These are phyloP conservation scores for Amylostereum chailletii DNA, from an alignment of 1,284 basidiomycete genomes.

Conservation along the genomic window DNA sequence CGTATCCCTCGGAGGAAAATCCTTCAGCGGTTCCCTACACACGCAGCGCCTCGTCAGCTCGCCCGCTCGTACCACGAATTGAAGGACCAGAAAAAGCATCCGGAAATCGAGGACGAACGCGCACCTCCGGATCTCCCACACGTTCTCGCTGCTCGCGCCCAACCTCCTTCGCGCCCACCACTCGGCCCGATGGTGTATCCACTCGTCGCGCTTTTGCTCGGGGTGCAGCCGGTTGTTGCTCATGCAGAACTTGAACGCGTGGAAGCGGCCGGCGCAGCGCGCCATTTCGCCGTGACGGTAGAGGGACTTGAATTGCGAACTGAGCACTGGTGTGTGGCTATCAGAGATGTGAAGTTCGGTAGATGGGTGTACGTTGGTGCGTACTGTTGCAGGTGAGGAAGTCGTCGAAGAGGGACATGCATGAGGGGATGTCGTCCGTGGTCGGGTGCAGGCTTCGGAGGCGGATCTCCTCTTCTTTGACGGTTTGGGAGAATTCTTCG, in stretches of 20 bases:
- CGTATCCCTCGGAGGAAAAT: not conserved
- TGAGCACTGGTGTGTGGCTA: constrained; percentile 46
- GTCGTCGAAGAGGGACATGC: constrained; percentile 71
- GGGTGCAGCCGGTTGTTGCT: constrained; percentile 71
- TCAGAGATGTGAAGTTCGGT: constrained; percentile 1
- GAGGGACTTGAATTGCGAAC: constrained; percentile 75
- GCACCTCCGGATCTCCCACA: constrained; percentile 85
- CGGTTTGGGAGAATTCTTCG: constrained; percentile 33
- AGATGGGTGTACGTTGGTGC: constrained; percentile 11
- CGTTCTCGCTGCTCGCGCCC: constrained; percentile 80
- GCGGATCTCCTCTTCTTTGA: constrained; percentile 59
- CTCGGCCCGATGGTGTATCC: constrained; percentile 82
- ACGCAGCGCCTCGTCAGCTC: not conserved
- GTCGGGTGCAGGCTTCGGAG: constrained; percentile 61
- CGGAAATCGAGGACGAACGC: constrained; percentile 16
- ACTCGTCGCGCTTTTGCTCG: constrained; percentile 72
- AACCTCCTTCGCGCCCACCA: constrained; percentile 82
- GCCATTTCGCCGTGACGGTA: constrained; percentile 82
- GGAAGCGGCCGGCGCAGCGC: constrained; percentile 72
- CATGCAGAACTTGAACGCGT: constrained; percentile 96
- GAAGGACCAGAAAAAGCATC: not conserved
- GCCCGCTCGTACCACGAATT: not conserved
- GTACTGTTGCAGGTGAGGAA: constrained; percentile 73
- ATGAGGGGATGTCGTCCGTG: constrained; percentile 72
- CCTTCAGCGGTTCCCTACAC: not conserved